These are phyloP conservation scores for Arxiozyma slooffiae DNA, from an alignment of 1,139 yeast species.

Conservation along the genomic window DNA sequence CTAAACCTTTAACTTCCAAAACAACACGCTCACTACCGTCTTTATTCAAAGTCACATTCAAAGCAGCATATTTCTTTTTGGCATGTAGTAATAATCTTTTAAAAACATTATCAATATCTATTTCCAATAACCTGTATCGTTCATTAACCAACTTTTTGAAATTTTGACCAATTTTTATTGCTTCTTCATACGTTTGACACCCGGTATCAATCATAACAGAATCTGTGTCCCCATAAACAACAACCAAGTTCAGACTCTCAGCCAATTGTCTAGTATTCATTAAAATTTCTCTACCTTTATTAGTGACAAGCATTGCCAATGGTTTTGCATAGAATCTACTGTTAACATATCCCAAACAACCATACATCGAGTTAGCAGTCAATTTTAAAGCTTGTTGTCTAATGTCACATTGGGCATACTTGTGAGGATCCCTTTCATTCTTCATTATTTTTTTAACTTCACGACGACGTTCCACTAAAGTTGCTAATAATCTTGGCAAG, in stretches of 20 bases:
- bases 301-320: slow-evolving; percentile 89
- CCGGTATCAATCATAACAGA: slow-evolving; percentile 98
- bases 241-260: slow-evolving; percentile 70
- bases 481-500: slow-evolving; percentile 71
- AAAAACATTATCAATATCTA: slow-evolving; percentile 91
- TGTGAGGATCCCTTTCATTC: slow-evolving; percentile 54
- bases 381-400: slow-evolving; percentile 92
- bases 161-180: slow-evolving; percentile 72
- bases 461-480: slow-evolving; percentile 82
- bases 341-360: slow-evolving; percentile 88
- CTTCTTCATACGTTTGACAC: slow-evolving; percentile 56
- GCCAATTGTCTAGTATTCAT: slow-evolving; percentile 91
- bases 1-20: slow-evolving; percentile 91
- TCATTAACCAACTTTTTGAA: slow-evolving; percentile 83
- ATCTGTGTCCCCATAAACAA: slow-evolving; percentile 97
- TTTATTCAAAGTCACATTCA: slow-evolving; percentile 47
- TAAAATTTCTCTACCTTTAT: slow-evolving; percentile 90
- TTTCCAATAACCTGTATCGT: slow-evolving; percentile 75
- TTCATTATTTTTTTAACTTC: slow-evolving; percentile 85
- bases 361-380: slow-evolving; percentile 98
- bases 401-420: slow-evolving; percentile 77
- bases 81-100: slow-evolving; percentile 78
- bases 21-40: slow-evolving; percentile 40
- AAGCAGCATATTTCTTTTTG: slow-evolving; percentile 97
- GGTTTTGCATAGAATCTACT: slow-evolving; percentile 96